These are phyloP conservation scores for Daedaleopsis sinensis DNA, from an alignment of 768 basidiomycete species.

Conservation along the genomic window DNA sequence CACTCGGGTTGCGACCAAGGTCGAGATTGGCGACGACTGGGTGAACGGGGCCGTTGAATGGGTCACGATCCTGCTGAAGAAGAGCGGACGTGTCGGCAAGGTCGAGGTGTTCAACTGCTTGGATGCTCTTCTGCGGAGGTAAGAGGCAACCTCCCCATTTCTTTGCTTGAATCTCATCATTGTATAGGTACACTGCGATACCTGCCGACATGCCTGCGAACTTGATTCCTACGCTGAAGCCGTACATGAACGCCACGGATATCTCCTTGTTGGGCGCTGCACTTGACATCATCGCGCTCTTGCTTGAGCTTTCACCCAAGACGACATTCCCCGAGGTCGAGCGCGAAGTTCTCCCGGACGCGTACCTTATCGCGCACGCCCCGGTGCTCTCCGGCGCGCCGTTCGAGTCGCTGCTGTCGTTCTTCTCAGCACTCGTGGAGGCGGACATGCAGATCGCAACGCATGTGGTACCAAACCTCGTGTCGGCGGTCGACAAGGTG, in stretches of 20 bases:
- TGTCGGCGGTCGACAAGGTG: slow-evolving; percentile 65
- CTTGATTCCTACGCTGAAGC: slow-evolving; percentile 74
- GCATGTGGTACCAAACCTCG: slow-evolving; percentile 78
- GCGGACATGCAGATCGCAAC: slow-evolving; percentile 85
- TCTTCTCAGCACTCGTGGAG: slow-evolving; percentile 81
- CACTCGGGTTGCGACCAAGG: slow-evolving; percentile 78
- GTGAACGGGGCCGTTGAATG: slow-evolving; percentile 79
- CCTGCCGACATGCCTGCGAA: slow-evolving; percentile 61
- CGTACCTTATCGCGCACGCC: slow-evolving; percentile 76
- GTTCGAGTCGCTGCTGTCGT: slow-evolving; percentile 79
- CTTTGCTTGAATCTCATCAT: slow-evolving; percentile 20
- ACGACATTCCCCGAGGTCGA: slow-evolving; percentile 79
- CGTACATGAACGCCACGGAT: slow-evolving; percentile 75
- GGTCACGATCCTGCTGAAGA: slow-evolving; percentile 72
- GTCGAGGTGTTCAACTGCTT: slow-evolving; percentile 79
- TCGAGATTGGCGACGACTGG: slow-evolving; percentile 75
- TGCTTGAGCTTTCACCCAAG: slow-evolving; percentile 67
- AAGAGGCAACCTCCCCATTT: slow-evolving; percentile 17
- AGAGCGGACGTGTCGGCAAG: slow-evolving; percentile 79
- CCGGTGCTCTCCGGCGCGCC: slow-evolving; percentile 76
- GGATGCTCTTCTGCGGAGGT: slow-evolving; percentile 73
- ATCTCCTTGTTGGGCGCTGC: slow-evolving; percentile 79
- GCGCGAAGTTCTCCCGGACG: slow-evolving; percentile 61
- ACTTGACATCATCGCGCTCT: slow-evolving; percentile 63
- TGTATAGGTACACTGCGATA: slow-evolving; percentile 47